Evolutionary conservation across 1,284 basidiomycete species (phyloP), one percentile per base, ranked within the genome.

Genomic region (Prillingera fragicola): DNA sequence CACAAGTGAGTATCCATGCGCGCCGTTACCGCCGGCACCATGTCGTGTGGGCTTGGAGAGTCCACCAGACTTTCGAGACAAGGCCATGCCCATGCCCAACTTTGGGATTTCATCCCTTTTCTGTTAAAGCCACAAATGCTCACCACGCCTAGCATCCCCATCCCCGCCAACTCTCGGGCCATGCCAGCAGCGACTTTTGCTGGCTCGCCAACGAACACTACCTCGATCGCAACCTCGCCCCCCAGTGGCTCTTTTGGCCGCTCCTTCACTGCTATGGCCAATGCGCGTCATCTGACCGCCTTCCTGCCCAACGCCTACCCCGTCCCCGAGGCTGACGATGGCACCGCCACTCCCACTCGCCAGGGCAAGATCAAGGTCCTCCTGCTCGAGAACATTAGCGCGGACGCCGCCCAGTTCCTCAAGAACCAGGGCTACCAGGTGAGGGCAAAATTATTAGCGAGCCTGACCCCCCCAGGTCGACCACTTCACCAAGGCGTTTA

Each of bases 351-450:
- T 3, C 48, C 49, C 1, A 48, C 47, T 24, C 55, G 62, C 46
- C 59, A 64, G 36, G 64, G 63, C 27, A 65, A 63, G 45, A 49
- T 63, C 31, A 62, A 45, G 50, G 54, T 97, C 38, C 78, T 98
- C 45, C 74, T 98, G 40, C 78, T 98, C 52, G 94, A 97, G 74
- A 97, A 97, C 68, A 92, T 98, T 76, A 91, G 85, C 71, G 79
- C 84, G 66, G 87, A 90, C 31, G 95, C 95, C 18, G 88, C 95
- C 42, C 73, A 77, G 25, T 77, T 83, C 49, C 85, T 98, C 74
- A 79, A 79, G 56, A 77, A 80, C 4, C 83, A 92, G 57, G 92
- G 94, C 25, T 98, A 88, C 57, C 63, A 71, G 58, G 68, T 69
- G 53, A 45, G 67, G n/a, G n/a, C n/a, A n/a, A n/a, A n/a, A n/a